Evolutionary conservation across 306 rosid genomes (phyloP).

Genomic region (Trifolium pratense): DNA sequence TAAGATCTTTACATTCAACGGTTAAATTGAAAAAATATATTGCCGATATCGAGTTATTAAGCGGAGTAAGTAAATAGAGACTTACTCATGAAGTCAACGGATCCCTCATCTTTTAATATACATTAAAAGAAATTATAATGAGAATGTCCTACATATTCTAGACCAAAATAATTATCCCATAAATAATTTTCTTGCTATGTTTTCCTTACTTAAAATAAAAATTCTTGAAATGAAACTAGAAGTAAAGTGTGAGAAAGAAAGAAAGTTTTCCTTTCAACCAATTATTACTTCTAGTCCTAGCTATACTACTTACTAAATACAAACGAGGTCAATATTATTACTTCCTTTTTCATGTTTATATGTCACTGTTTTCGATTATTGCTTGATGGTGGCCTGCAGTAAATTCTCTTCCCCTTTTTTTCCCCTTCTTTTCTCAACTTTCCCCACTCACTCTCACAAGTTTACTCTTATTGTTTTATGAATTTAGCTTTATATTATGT

Average conservation of each 20-base stretch:
- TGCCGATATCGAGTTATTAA: too few relatives aligned
- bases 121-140: too few relatives aligned
- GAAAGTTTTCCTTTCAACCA: neutral
- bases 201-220: neutral
- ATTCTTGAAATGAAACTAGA: neutral
- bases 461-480: neutral
- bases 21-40: too few relatives aligned
- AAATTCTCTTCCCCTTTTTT: constrained; percentile 11
- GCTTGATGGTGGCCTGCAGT: constrained; percentile 21
- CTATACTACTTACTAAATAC: neutral
- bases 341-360: constrained; percentile 1
- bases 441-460: neutral
- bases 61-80: too few relatives aligned
- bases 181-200: too few relatives aligned
- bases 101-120: too few relatives aligned
- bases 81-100: too few relatives aligned
- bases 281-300: neutral
- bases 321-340: constrained; percentile 6
- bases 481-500: neutral
- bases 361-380: constrained; percentile 40
- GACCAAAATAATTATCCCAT: too few relatives aligned
- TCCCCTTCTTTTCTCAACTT: neutral
- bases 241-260: neutral
- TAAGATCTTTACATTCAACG: too few relatives aligned
- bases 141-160: too few relatives aligned